A percentile compares a stretch with the other conserved stretches of the same genome.
These are phyloP conservation scores for Beauveria asiatica DNA, from an alignment of 2,329 filamentous ascomycete genomes.

Conservation along the genomic window DNA sequence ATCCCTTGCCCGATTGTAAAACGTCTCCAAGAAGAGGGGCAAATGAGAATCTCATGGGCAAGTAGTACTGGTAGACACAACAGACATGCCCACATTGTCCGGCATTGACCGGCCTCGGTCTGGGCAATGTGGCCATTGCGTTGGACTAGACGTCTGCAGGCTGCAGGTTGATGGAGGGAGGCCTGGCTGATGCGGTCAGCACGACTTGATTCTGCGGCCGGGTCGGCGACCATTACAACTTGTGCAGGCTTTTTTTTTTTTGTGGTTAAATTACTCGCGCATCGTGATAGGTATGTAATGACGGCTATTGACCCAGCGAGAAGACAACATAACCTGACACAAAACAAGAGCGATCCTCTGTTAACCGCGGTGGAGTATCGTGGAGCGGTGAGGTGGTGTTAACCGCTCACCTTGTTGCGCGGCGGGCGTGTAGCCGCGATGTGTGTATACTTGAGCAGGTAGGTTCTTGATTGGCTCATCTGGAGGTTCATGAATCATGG, in stretches of 20 bases:
- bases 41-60: too few species aligned
- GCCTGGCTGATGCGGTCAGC: slow-evolving; percentile 4
- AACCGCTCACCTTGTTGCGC: not conserved
- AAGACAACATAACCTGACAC: too few species aligned
- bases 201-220: not conserved
- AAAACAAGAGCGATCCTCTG: not conserved
- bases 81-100: too few species aligned
- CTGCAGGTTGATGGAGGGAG: slow-evolving; percentile 1
- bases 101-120: not conserved
- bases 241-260: too few species aligned
- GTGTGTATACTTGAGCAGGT: not conserved
- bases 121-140: not conserved
- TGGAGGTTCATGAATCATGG: not conserved
- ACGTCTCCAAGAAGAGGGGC: too few species aligned
- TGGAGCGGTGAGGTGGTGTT: not conserved
- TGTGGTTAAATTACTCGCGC: too few species aligned
- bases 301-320: too few species aligned
- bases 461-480: not conserved
- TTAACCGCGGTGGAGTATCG: not conserved
- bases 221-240: too few species aligned
- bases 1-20: too few species aligned
- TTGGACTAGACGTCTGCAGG: not conserved
- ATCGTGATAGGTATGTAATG: too few species aligned
- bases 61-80: too few species aligned
- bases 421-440: not conserved